Conservation (phyloP, 2,329 filamentous ascomycete species). For the Colletotrichum karsti region DNA sequence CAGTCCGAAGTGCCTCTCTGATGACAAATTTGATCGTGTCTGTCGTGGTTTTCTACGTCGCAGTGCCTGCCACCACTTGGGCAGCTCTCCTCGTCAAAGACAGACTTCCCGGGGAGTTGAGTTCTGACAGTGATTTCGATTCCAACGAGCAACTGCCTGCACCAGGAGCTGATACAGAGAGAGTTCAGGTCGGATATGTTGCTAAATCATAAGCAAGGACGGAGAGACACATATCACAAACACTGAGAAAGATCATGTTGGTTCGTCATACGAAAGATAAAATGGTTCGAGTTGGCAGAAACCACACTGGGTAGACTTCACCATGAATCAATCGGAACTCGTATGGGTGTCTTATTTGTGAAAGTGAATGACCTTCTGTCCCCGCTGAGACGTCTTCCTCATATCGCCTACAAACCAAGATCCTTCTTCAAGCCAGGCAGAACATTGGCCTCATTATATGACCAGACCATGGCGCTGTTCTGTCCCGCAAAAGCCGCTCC, state of each 20-base stretch:
- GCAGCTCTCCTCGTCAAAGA: slow-evolving; percentile 5
- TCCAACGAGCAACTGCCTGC: neutral
- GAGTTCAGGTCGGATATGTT: neutral
- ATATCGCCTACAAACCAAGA: neutral
- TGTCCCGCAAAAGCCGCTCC: slow-evolving; percentile 35
- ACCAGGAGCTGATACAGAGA: neutral
- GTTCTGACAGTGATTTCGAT: neutral
- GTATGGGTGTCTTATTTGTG: no score
- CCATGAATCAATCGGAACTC: no score
- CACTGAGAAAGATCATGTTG: no score
- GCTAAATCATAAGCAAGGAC: neutral
- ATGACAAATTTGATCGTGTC: slow-evolving; percentile 54
- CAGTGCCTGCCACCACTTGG: slow-evolving; percentile 8
- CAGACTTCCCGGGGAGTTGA: slow-evolving; percentile 1
- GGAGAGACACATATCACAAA: no score
- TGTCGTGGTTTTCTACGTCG: slow-evolving; percentile 54
- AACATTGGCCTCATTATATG: slow-evolving; percentile 12
- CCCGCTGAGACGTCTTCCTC: neutral
- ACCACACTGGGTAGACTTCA: no score
- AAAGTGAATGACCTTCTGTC: no score
- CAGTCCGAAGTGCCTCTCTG: slow-evolving; percentile 52
- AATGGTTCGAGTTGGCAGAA: no score
- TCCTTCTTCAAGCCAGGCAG: slow-evolving; percentile 22
- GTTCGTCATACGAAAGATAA: no score
- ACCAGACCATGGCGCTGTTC: slow-evolving; percentile 20